A percentile compares a stretch with the other conserved stretches of the same genome.
Conservation (phyloP, 1,139 yeast genomes). For the Candida glucosophila region DNA sequence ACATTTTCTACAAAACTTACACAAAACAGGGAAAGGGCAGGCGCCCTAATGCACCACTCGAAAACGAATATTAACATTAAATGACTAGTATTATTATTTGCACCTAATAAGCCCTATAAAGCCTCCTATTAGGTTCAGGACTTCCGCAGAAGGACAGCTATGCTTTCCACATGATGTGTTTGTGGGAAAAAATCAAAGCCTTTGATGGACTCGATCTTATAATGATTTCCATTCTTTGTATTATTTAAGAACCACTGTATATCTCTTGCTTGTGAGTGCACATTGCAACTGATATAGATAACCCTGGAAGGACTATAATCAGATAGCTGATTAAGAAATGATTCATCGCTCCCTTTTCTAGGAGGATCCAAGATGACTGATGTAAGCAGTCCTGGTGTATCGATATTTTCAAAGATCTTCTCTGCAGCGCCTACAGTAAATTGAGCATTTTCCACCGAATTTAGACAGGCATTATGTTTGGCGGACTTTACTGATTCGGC, state of each 20-base stretch:
- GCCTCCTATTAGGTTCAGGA: no score
- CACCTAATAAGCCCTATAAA: no score
- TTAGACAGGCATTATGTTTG: conserved; percentile 64
- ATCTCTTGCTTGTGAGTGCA: conserved; percentile 95
- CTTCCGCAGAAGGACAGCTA: conserved; percentile 59
- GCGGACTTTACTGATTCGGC: conserved; percentile 91
- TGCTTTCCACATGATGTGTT: conserved; percentile 95
- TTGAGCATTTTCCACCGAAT: conserved; percentile 66
- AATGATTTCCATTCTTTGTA: conserved; percentile 53
- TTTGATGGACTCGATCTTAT: conserved; percentile 69
- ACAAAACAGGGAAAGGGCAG: no score
- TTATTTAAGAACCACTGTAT: conserved; percentile 70
- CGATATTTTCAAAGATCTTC: conserved; percentile 70
- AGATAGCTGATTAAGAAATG: conserved; percentile 76
- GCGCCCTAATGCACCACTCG: no score
- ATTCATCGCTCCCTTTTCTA: conserved; percentile 90
- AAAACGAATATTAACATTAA: no score
- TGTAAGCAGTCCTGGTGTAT: conserved; percentile 61
- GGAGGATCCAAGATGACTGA: conserved; percentile 95
- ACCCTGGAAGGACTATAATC: conserved; percentile 77
- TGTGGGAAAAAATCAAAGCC: conserved; percentile 98
- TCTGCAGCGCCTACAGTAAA: conserved; percentile 93
- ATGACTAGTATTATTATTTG: no score
- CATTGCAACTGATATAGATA: conserved; percentile 93
- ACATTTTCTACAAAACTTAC: no score